A percentile compares a stretch with the other conserved stretches of the same genome.
Conservation (phyloP, 2,329 filamentous ascomycete genomes). For the Cephalotrichum gorgonifer region DNA sequence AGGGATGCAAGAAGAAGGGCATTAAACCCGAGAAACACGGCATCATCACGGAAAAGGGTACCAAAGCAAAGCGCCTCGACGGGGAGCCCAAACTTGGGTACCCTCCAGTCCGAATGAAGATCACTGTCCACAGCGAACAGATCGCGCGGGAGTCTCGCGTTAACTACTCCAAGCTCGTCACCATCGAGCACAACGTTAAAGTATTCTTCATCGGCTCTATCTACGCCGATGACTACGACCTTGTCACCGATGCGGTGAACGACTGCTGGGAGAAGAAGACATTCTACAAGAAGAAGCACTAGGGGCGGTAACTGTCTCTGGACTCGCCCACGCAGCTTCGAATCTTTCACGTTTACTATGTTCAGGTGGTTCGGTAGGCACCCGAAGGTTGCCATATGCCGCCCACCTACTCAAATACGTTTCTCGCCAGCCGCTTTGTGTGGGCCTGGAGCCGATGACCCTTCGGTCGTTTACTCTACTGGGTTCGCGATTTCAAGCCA, state of each 20-base stretch:
- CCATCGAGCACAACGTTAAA: constrained; percentile 46
- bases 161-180: constrained; percentile 46
- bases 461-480: no score
- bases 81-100: constrained; percentile 39
- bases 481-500: no score
- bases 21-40: constrained; percentile 43
- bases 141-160: constrained; percentile 40
- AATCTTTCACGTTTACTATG: neutral
- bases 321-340: neutral
- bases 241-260: constrained; percentile 34
- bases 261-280: constrained; percentile 36
- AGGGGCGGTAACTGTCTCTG: neutral
- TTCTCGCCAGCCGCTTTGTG: neutral
- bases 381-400: neutral
- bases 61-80: constrained; percentile 20
- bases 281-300: neutral
- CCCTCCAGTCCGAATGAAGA: constrained; percentile 29
- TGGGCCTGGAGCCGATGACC: neutral
- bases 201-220: constrained; percentile 48
- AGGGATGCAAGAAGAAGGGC: constrained; percentile 42
- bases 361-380: neutral
- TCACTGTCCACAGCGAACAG: constrained; percentile 31
- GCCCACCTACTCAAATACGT: neutral
- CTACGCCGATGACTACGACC: constrained; percentile 24
- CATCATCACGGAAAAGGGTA: constrained; percentile 31